Evolutionary conservation across 2,329 filamentous ascomycete genomes (phyloP).

Genomic region (Ceratocystiopsis sp.): DNA sequence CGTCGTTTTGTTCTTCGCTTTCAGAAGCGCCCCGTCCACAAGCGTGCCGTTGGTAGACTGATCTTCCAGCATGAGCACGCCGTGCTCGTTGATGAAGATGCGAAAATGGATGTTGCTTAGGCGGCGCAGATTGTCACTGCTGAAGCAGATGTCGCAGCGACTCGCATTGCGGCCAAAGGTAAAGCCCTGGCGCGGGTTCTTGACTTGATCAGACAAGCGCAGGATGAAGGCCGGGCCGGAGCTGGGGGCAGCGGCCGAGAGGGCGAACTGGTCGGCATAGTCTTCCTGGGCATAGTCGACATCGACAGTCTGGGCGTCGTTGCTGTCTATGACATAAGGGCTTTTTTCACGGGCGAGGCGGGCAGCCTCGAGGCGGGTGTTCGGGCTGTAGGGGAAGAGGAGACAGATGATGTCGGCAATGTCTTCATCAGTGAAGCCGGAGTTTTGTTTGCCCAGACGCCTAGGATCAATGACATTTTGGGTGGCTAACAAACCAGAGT

Average conservation of each 20-base stretch:
- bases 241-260: constrained; percentile 33
- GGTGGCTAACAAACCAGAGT: constrained; percentile 31
- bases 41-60: constrained; percentile 90
- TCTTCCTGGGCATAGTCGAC: constrained; percentile 35
- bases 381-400: constrained; percentile 59
- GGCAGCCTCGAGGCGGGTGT: constrained; percentile 54
- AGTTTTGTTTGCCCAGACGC: constrained; percentile 62
- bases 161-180: constrained; percentile 63
- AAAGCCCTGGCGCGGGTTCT: constrained; percentile 56
- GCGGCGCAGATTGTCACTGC: constrained; percentile 48
- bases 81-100: constrained; percentile 76
- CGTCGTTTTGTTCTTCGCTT: constrained; percentile 8
- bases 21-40: constrained; percentile 57
- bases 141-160: constrained; percentile 56
- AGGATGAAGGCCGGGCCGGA: constrained; percentile 55
- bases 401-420: constrained; percentile 81
- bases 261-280: constrained; percentile 28
- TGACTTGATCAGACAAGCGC: constrained; percentile 57
- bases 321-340: constrained; percentile 31
- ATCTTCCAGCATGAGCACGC: constrained; percentile 82
- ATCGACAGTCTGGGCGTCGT: constrained; percentile 31
- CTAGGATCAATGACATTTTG: constrained; percentile 70
- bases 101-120: constrained; percentile 94
- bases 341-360: constrained; percentile 29
- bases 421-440: constrained; percentile 66